Base-by-base conservation (phyloP, 495 filamentous ascomycete genomes). In the Hypomontagnella submonticulosa region DNA sequence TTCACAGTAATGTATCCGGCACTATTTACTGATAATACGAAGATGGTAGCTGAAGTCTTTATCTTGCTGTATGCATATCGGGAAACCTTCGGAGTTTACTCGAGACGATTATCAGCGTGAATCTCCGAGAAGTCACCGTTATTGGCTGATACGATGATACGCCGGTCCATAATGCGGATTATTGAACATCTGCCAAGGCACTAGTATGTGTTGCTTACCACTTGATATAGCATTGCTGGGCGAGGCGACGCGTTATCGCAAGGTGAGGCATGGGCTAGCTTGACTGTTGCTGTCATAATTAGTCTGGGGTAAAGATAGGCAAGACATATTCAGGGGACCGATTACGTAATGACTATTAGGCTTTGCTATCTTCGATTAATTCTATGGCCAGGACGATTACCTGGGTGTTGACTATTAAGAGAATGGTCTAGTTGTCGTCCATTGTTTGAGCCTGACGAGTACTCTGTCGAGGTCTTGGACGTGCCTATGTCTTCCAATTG, bases 51-150 rank as follows among this genome's bases (percentile, higher is more conserved):
- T 42, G 34, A 9, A 56, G 32, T 16, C 1, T 34, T 13, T 19
- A 33, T 16, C 27, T 42, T 11, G 32, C 4, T 38, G 30, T 2
- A 12, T 54, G 12, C n/a, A 12, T 16, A 32, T 42, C 65, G 65
- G 65, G 33, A 58, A 67, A 54, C 42, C 11, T 40, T 67, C 65
- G 65, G 65, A 18, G 30, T 67, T 62, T 47, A 55, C 12, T 27
- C 1, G 1, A 19, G 36, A 33, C 36, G 27, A 40, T 46, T 58
- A 67, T 67, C 53, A 67, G 42, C 48, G 48, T 16, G 36, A 48
- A 46, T 56, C 52, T 32, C 63, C 64, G 64, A 67, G 48, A 55
- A 58, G 58, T 62, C 58, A 67, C 58, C 58, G 65, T 49, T 50
- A 67, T 63, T 67, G 65, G 58, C 19, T 62, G 30, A 12, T 16